Conservation (phyloP, 106 monocot genomes). For the Ottelia alismoides region DNA sequence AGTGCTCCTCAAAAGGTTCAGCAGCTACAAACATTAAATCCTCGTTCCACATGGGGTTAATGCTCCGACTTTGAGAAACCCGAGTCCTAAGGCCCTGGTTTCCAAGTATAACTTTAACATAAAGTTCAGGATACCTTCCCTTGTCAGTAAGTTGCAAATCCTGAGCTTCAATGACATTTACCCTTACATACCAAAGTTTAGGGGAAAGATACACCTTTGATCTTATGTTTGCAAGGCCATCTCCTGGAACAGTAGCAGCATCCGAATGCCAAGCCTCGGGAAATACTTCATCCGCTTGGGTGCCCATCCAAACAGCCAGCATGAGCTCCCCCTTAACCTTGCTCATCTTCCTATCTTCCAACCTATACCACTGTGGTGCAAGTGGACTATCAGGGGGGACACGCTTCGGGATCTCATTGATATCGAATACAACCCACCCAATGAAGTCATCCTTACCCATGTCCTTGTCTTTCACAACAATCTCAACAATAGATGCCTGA, state of each 20-base stretch:
- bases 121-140: conserved; percentile 16
- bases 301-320: conserved; percentile 29
- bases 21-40: conserved; percentile 23
- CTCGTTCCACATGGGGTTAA: conserved; percentile 23
- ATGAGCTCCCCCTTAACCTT: conserved; percentile 20
- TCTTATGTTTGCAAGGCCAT: conserved; percentile 15
- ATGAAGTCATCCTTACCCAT: conserved; percentile 20
- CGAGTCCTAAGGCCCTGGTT: conserved; percentile 12
- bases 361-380: conserved; percentile 22
- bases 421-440: conserved; percentile 13
- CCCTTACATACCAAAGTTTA: conserved; percentile 22
- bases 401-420: conserved; percentile 10
- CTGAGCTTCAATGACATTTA: conserved; percentile 24
- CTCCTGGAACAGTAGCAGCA: conserved; percentile 12
- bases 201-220: conserved; percentile 29
- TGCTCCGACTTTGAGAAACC: conserved; percentile 12
- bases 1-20: conserved; percentile 19
- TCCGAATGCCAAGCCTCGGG: conserved; percentile 26
- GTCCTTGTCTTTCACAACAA: conserved; percentile 20
- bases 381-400: conserved; percentile 21
- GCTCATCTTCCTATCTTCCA: conserved; percentile 15
- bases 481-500: conserved; percentile 7
- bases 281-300: conserved; percentile 23
- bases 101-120: conserved; percentile 16
- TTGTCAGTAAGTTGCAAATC: conserved; percentile 13